Evolutionary conservation across 2,329 filamentous ascomycete species (phyloP).

Genomic region (Ramularia endophylla): DNA sequence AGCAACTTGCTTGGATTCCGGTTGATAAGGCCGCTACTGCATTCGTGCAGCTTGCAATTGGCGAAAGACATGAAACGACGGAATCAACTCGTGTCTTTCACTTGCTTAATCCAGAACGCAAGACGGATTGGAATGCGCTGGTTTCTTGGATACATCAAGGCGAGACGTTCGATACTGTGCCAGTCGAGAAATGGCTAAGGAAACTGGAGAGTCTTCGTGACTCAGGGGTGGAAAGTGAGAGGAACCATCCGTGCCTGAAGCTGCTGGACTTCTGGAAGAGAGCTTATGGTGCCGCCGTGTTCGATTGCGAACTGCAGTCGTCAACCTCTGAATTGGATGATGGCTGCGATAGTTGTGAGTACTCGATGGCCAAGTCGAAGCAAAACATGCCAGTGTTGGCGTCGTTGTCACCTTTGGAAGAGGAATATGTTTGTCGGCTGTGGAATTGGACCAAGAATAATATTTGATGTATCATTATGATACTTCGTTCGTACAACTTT

Average conservation of each 20-base stretch:
- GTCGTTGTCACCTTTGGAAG: slow-evolving; percentile 36
- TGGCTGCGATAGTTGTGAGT: too few species aligned
- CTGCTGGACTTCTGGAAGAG: slow-evolving; percentile 48
- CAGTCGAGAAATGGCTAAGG: slow-evolving; percentile 38
- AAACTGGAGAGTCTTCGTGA: slow-evolving; percentile 30
- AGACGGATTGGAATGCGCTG: slow-evolving; percentile 42
- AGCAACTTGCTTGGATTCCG: slow-evolving; percentile 42
- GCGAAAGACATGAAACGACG: slow-evolving; percentile 22
- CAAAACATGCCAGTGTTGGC: slow-evolving; percentile 31
- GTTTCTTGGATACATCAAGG: slow-evolving; percentile 40
- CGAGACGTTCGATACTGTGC: slow-evolving; percentile 37
- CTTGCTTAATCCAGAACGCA: slow-evolving; percentile 42
- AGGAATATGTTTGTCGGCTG: slow-evolving; percentile 39
- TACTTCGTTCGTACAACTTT: too few species aligned
- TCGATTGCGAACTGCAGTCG: too few species aligned
- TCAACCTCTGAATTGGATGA: too few species aligned
- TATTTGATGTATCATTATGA: too few species aligned
- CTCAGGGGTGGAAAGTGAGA: slow-evolving; percentile 19
- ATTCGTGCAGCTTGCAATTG: slow-evolving; percentile 34
- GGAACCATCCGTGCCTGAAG: slow-evolving; percentile 40
- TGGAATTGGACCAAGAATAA: slow-evolving; percentile 36
- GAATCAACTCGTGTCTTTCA: slow-evolving; percentile 38
- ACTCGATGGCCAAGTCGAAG: not conserved
- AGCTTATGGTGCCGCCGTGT: slow-evolving; percentile 33
- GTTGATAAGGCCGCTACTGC: slow-evolving; percentile 41